These are phyloP conservation scores for Cubamyces lactineus DNA, from an alignment of 768 basidiomycete genomes.

Conservation along the genomic window DNA sequence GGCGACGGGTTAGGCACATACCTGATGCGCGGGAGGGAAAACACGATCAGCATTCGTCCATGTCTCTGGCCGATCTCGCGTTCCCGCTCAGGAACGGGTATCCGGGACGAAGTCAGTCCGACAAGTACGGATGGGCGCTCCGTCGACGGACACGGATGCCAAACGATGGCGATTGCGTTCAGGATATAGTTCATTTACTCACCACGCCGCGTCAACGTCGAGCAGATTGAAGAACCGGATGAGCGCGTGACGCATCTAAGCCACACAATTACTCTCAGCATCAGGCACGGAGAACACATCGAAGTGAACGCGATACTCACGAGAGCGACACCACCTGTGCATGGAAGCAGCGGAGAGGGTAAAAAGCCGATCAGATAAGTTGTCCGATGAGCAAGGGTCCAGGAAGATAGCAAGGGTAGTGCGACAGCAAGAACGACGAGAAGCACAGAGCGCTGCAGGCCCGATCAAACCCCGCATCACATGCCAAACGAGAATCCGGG, in stretches of 20 bases:
- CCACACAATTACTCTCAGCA: conserved; percentile 29
- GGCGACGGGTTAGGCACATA: conserved; percentile 90
- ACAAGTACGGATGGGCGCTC: conserved; percentile 14
- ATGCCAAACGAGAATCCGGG: conserved; percentile 7
- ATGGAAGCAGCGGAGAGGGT: background rate
- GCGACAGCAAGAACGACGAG: background rate
- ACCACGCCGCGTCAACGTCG: conserved; percentile 87
- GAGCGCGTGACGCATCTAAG: conserved; percentile 90
- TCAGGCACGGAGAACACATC: conserved; percentile 10
- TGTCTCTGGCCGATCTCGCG: background rate
- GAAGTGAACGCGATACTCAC: conserved; percentile 48
- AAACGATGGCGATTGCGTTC: background rate
- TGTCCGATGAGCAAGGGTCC: background rate
- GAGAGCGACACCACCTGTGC: conserved; percentile 87
- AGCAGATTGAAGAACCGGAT: conserved; percentile 81
- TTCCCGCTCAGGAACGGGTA: background rate
- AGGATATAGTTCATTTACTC: conserved; percentile 24
- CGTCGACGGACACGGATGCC: conserved; percentile 4
- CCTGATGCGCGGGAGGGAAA: conserved; percentile 42
- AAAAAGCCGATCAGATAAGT: conserved; percentile 20
- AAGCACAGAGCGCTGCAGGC: conserved; percentile 4
- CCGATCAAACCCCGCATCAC: conserved; percentile 33
- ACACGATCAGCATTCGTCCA: conserved; percentile 13
- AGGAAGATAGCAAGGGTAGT: conserved; percentile 24
- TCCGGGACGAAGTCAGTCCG: background rate